Evolutionary conservation across 1,139 yeast genomes (phyloP), one percentile per base, ranked within the genome.

Genomic region (Saccharomyces hybrid): DNA sequence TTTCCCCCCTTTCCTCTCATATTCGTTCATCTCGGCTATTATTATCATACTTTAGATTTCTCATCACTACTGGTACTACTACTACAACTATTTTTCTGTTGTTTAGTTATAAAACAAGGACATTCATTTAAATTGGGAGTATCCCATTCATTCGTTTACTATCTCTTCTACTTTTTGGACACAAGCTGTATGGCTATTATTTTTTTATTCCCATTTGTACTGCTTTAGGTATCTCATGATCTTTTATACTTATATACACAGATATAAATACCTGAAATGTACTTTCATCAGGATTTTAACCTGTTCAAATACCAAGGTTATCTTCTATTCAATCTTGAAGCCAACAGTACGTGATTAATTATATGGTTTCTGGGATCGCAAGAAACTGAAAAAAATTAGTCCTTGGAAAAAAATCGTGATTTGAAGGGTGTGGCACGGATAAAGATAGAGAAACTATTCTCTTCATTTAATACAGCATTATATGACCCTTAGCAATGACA

Each of bases 401-500:
- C 5, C 5, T 38, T 19, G 23, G 5, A 19, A 38, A n/a, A 38
- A 5, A 38, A 19, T 7, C 11, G 5, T 8, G 11, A 38, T 13
- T 38, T 1, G 3, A 38, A 16, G 3, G 25, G 44, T 9, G 9
- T 9, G 9, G 3, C 44, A 38, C 4, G 5, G 13, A n/a, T 3
- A 7, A 14, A 34, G 5, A 8, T 5, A n/a, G 7, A 16, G 11
- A 38, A 4, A 38, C 19, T 7, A 2, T 9, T 9, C 19, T 25
- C 3, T 25, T 3, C 2, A 7, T 2, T 16, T 6, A 9, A 6
- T 14, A 9, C 25, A 38, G 19, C 19, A 19, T 9, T 13, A 38
- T 13, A 38, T 38, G 44, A n/a, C 13, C n/a, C 6, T 38, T 38
- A 38, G 13, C 25, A 14, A 68, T 68, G 72, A 78, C 96, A 0